Percentiles rank a stretch among this genome's conserved stretches.
Evolutionary conservation across 768 basidiomycete genomes (phyloP).

Genomic region (Calocybe gangraenosa): DNA sequence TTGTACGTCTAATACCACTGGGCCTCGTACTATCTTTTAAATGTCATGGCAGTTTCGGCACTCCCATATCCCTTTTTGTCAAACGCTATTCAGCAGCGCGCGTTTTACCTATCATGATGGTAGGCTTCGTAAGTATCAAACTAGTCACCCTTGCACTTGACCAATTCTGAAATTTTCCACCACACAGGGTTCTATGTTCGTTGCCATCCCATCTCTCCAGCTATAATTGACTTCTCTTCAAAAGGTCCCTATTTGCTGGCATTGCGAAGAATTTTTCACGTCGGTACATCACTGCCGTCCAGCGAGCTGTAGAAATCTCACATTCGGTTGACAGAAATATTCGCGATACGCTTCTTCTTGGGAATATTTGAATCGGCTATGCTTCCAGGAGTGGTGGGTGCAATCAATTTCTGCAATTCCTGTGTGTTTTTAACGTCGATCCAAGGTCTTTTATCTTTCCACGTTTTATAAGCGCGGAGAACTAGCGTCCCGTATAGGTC

Average conservation of each 20-base stretch:
- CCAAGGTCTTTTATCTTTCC: slow-evolving; percentile 44
- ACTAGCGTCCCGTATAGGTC: slow-evolving; percentile 44
- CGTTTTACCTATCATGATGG: slow-evolving; percentile 44
- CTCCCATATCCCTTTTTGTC: slow-evolving; percentile 45
- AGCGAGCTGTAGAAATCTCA: not conserved
- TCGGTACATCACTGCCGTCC: slow-evolving; percentile 11
- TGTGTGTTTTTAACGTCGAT: not conserved
- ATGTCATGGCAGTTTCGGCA: slow-evolving; percentile 34
- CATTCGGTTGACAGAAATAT: slow-evolving; percentile 28
- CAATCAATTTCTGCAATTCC: not conserved
- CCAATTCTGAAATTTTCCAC: not conserved
- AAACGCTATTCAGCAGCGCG: slow-evolving; percentile 44
- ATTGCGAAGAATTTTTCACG: slow-evolving; percentile 44
- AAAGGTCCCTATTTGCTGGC: slow-evolving; percentile 41
- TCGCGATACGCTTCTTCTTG: slow-evolving; percentile 46
- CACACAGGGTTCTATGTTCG: slow-evolving; percentile 38
- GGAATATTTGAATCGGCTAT: slow-evolving; percentile 48
- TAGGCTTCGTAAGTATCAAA: slow-evolving; percentile 37
- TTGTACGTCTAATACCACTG: slow-evolving; percentile 25
- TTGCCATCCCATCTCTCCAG: slow-evolving; percentile 4
- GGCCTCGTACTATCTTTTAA: not conserved
- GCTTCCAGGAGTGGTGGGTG: slow-evolving; percentile 40
- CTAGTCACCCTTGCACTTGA: not conserved
- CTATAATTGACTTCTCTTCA: not conserved
- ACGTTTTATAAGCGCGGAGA: slow-evolving; percentile 49